Evolutionary conservation across 495 filamentous ascomycete species (phyloP).

Genomic region (Hypoxylon rickii): DNA sequence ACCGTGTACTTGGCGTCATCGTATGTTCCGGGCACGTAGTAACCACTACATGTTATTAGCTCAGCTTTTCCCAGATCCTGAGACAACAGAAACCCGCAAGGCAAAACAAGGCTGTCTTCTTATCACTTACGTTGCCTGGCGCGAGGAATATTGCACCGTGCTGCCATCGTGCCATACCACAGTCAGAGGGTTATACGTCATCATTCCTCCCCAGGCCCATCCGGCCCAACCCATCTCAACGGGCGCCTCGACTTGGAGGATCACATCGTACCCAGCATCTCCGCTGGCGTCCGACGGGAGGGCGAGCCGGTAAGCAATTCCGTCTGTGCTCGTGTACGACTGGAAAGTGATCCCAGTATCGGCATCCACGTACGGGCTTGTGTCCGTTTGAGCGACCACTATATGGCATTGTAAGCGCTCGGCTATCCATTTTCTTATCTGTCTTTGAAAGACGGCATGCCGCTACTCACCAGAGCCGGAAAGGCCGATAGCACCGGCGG

Average conservation of each 20-base stretch:
- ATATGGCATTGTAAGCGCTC: slow-evolving; percentile 6
- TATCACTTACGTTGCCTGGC: slow-evolving; percentile 49
- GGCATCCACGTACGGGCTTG: slow-evolving; percentile 39
- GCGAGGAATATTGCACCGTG: slow-evolving; percentile 43
- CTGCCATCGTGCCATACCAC: slow-evolving; percentile 50
- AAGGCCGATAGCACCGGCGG: slow-evolving; percentile 16
- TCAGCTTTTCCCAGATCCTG: neutral
- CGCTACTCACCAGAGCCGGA: slow-evolving; percentile 25
- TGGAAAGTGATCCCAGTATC: slow-evolving; percentile 50
- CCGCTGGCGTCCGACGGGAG: slow-evolving; percentile 42
- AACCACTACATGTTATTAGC: slow-evolving; percentile 42
- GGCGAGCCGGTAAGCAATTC: slow-evolving; percentile 46
- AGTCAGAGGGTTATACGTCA: slow-evolving; percentile 54
- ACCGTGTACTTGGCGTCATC: slow-evolving; percentile 45
- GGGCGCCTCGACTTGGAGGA: slow-evolving; percentile 48
- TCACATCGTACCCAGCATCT: slow-evolving; percentile 44
- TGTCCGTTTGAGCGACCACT: slow-evolving; percentile 41
- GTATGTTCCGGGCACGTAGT: slow-evolving; percentile 47
- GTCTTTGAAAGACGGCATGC: neutral
- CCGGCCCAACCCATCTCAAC: slow-evolving; percentile 49
- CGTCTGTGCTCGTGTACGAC: slow-evolving; percentile 44
- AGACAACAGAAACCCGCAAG: neutral
- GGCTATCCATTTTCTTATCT: neutral
- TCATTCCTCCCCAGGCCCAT: slow-evolving; percentile 52
- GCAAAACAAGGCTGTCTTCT: too few species aligned